These are phyloP conservation scores for Xylaria sp. DNA, from an alignment of 2,329 filamentous ascomycete genomes.

Conservation along the genomic window DNA sequence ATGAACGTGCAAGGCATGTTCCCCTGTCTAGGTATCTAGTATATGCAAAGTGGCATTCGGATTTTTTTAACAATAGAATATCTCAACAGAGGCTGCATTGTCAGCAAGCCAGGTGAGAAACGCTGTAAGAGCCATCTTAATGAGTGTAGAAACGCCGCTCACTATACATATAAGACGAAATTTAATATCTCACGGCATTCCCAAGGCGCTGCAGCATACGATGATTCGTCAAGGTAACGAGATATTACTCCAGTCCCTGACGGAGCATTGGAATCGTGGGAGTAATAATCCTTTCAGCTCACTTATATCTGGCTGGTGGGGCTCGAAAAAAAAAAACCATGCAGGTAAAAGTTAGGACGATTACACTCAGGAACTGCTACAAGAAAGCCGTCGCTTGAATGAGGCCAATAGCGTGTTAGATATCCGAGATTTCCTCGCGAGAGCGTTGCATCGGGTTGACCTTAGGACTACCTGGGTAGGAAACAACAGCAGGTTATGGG, in stretches of 20 bases:
- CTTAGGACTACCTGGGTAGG: too few species aligned
- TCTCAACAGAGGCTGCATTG: not conserved
- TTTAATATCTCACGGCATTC: not conserved
- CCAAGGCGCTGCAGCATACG: not conserved
- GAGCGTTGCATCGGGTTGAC: not conserved
- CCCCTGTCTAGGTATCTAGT: too few species aligned
- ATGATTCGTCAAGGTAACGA: not conserved
- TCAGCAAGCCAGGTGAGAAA: not conserved
- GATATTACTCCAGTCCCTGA: not conserved
- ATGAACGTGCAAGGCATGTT: not conserved
- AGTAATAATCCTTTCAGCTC: not conserved
- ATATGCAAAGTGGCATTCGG: not conserved
- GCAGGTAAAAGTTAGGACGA: too few species aligned
- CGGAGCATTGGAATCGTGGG: not conserved
- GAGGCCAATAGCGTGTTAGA: not conserved
- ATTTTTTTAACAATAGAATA: not conserved
- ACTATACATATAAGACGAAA: not conserved
- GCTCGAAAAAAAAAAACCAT: not conserved
- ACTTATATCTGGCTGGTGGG: not conserved
- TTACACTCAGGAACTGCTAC: not conserved
- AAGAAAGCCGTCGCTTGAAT: not conserved
- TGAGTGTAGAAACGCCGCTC: not conserved
- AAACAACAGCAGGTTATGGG: not conserved
- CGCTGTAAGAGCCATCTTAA: not conserved
- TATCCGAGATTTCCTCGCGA: not conserved